A percentile compares a stretch with the other conserved stretches of the same genome.
These are phyloP conservation scores for Hawksworthiomyces lignivorus DNA, from an alignment of 2,329 filamentous ascomycete genomes.

Conservation along the genomic window DNA sequence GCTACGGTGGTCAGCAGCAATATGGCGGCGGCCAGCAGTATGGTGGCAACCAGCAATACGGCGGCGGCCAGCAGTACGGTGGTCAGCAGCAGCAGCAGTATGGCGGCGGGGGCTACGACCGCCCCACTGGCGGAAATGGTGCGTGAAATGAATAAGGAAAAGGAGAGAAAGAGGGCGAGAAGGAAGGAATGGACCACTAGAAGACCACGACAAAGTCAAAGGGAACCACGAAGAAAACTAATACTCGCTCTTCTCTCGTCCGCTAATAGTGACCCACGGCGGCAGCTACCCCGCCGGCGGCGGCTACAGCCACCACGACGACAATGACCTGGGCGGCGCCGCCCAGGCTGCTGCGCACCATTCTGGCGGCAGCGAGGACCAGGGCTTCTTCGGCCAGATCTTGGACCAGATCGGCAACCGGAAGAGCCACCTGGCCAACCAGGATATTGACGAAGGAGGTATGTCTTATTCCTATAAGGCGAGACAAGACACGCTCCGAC, in stretches of 20 bases:
- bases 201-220: too few relatives aligned
- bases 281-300: conserved; percentile 25
- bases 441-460: conserved; percentile 45
- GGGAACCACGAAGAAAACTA: not conserved
- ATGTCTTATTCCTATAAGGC: conserved; percentile 14
- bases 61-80: conserved; percentile 2
- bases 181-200: too few relatives aligned
- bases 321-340: conserved; percentile 41
- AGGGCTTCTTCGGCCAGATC: conserved; percentile 41
- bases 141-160: conserved; percentile 1
- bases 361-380: conserved; percentile 36
- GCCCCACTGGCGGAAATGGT: conserved; percentile 16
- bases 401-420: conserved; percentile 40
- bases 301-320: conserved; percentile 30
- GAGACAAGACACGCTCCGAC: too few relatives aligned
- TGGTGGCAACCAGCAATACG: not conserved
- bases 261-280: conserved; percentile 22
- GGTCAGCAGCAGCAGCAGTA: conserved; percentile 1
- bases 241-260: too few relatives aligned
- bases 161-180: too few relatives aligned
- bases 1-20: not conserved
- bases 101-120: conserved; percentile 7
- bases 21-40: not conserved
- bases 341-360: conserved; percentile 37
- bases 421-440: conserved; percentile 38